These are phyloP conservation scores for Coix lacrymajobi DNA, from an alignment of 176 grass and related monocot genomes.

Conservation along the genomic window DNA sequence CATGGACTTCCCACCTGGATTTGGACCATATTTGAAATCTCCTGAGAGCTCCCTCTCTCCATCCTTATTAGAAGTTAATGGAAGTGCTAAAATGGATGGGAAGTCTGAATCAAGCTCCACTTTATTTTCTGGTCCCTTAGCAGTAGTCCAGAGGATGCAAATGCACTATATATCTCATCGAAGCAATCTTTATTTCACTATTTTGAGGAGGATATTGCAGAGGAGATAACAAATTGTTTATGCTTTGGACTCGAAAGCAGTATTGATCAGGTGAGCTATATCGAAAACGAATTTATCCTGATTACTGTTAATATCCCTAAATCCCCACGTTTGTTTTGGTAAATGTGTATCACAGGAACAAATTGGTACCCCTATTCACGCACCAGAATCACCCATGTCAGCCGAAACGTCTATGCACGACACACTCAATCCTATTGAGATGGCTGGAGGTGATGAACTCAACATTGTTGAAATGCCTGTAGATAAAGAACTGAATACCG, in stretches of 20 bases:
- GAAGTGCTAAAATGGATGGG: slow-evolving; percentile 14
- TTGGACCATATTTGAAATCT: slow-evolving; percentile 39
- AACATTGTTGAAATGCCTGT: too few relatives aligned
- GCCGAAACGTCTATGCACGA: too few relatives aligned
- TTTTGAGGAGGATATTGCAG: slow-evolving; percentile 63
- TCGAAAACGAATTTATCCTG: slow-evolving; percentile 18
- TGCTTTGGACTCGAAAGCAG: slow-evolving; percentile 30
- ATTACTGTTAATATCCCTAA: slow-evolving; percentile 11
- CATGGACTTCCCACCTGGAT: slow-evolving; percentile 71
- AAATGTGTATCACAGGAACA: slow-evolving; percentile 34
- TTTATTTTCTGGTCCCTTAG: slow-evolving; percentile 24
- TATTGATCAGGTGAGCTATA: slow-evolving; percentile 45
- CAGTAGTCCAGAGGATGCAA: slow-evolving; percentile 26
- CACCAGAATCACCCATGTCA: too few relatives aligned
- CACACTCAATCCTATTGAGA: too few relatives aligned
- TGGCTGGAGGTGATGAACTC: too few relatives aligned
- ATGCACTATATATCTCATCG: slow-evolving; percentile 65
- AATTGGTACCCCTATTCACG: slow-evolving; percentile 24
- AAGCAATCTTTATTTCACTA: slow-evolving; percentile 70
- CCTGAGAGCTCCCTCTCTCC: slow-evolving; percentile 11
- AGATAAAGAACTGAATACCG: too few relatives aligned
- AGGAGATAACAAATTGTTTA: slow-evolving; percentile 62
- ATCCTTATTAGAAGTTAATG: slow-evolving; percentile 4
- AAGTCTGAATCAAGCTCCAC: slow-evolving; percentile 24
- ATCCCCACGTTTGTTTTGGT: slow-evolving; percentile 13